These are phyloP conservation scores for Beauveria sp. DNA, from an alignment of 2,329 filamentous ascomycete species.

Conservation along the genomic window DNA sequence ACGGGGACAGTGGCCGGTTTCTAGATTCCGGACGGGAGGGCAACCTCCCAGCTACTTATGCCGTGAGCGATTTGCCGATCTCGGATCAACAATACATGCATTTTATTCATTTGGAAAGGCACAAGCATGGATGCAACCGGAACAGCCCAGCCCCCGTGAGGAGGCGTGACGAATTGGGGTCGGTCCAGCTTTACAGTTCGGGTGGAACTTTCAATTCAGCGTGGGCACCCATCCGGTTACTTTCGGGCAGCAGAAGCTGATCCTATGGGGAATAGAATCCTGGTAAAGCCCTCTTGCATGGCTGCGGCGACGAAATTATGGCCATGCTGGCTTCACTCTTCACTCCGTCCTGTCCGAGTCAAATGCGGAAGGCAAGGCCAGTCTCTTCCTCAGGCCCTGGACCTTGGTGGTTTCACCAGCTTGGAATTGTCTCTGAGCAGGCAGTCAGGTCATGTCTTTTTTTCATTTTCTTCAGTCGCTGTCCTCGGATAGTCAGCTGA, in stretches of 20 bases:
- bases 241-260: background rate
- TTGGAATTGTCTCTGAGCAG: no score
- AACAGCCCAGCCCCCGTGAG: background rate
- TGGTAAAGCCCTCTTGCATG: no score
- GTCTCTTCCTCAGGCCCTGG: no score
- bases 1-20: background rate
- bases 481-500: no score
- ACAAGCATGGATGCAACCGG: background rate
- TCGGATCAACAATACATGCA: background rate
- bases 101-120: background rate
- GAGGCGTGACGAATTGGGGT: background rate
- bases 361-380: no score
- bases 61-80: background rate
- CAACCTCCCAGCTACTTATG: constrained; percentile 1
- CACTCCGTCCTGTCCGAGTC: no score
- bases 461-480: no score
- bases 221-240: background rate
- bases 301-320: no score
- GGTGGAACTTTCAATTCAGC: background rate
- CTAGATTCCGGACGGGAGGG: background rate
- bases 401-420: no score
- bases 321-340: no score
- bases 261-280: background rate
- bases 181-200: background rate
- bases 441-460: no score